Evolutionary conservation across 352 stramenopile genomes (phyloP), one percentile per base, ranked within the genome.

Genomic region (Globisporangium canariense): DNA sequence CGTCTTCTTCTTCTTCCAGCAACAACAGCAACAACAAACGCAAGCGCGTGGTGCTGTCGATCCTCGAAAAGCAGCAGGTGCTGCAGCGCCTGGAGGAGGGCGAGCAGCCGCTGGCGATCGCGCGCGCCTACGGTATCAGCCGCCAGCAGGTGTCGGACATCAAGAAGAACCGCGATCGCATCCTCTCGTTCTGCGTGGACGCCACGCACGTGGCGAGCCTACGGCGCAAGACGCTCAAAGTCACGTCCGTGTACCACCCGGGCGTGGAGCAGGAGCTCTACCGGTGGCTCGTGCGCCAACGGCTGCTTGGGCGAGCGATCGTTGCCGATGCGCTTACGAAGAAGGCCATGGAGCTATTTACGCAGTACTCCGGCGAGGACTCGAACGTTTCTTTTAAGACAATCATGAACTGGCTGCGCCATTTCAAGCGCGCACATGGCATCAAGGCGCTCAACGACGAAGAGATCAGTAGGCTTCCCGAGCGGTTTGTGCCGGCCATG

Each of bases 111-210:
- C 71, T 88, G 9, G 63, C 69, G 38, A 83, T 94, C 70, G 80
- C 86, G 9, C 68, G 70, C 0, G 59, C 74, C 25, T 90, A 90
- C 60, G 81, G 76, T 40, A 94, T 94, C 65, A 89, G 77, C 49
- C 78, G 86, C 1, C 86, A 94, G 66, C 86, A 94, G 66, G 79
- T 94, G 10, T 92, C 83, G 16, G 86, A 94, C 65, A 93, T 94
- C 63, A 94, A 94, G 73, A 94, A 93, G 68, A 94, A 94, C 74
- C 74, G 74, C 45, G 80, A 89, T 9, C 74, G 86, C 38, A 94
- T 94, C 60, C 59, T 94, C 60, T 74, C 78, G 51, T 91, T 89
- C 49, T 94, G 86, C 47, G 68, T 82, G 3, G 80, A 94, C 54
- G 86, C 83, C 55, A 89, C 90, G 58, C 82, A 92, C 58, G 65